phyloP scores from a whole-genome alignment of 2,329 filamentous ascomycete species.

The Pseudofabraea citricarpa region DNA sequence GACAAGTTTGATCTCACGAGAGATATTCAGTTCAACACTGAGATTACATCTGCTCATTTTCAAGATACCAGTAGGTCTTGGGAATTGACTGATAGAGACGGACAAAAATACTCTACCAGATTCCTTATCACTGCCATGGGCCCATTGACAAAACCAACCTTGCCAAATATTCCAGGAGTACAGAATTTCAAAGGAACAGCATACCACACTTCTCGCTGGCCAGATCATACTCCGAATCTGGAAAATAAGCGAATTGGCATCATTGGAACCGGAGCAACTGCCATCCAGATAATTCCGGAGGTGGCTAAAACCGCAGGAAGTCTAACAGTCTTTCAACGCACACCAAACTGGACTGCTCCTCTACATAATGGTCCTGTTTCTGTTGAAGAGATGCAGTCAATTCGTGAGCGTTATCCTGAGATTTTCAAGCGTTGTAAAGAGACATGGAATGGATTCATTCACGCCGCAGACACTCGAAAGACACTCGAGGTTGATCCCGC shows the following conservation, averaged over 20 bases:
- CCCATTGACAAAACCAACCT: slow-evolving; percentile 2
- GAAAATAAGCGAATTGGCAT: slow-evolving; percentile 11
- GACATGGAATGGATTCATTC: slow-evolving; percentile 25
- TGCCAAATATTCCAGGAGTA: slow-evolving; percentile 6
- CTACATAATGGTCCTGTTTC: slow-evolving; percentile 23
- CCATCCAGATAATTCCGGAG: slow-evolving; percentile 15
- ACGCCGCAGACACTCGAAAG: slow-evolving; percentile 22
- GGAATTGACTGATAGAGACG: slow-evolving; percentile 28
- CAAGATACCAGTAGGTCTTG: slow-evolving; percentile 32
- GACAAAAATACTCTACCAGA: slow-evolving; percentile 4
- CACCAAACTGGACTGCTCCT: slow-evolving; percentile 38
- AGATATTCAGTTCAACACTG: slow-evolving; percentile 34
- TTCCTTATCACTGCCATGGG: slow-evolving; percentile 8
- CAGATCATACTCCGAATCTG: slow-evolving; percentile 8
- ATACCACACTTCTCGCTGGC: slow-evolving; percentile 7
- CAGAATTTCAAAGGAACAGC: slow-evolving; percentile 6
- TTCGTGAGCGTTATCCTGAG: slow-evolving; percentile 24
- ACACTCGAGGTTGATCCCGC: slow-evolving; percentile 28
- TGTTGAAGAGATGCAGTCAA: slow-evolving; percentile 25
- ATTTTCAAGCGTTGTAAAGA: slow-evolving; percentile 25
- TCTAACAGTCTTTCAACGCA: slow-evolving; percentile 48
- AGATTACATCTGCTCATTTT: slow-evolving; percentile 33
- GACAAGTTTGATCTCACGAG: slow-evolving; percentile 36
- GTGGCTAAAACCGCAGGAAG: slow-evolving; percentile 30
- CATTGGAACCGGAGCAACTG: slow-evolving; percentile 18